Base-by-base conservation (phyloP, 805 yeast genomes). In the Candida krabiensis region DNA sequence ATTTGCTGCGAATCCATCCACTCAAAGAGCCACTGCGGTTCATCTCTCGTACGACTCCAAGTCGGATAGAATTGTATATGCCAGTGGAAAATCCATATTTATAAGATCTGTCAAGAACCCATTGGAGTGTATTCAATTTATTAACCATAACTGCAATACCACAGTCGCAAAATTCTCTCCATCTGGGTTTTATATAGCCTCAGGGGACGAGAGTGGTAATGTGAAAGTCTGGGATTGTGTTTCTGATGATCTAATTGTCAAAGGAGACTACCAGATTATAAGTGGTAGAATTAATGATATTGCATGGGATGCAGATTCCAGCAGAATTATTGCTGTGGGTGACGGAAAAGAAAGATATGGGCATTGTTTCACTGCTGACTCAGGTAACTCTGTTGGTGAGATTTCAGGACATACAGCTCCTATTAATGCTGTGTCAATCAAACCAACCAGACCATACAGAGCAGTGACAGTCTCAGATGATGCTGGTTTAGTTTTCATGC, bases 341-440 rank as follows among this genome's bases (percentile, higher is more conserved):
- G 83, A 86, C 50, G 99, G 98, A 34, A 83, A 83, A 49, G 96
- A 89, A 52, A 75, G 85, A 44, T 90, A 78, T 56, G 99, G 98
- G 5, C 96, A 85, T 50, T 89, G 95, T 47, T 87, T 91, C 60
- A 79, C 96, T 6, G 85, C 84, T 76, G 99, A 93, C 57, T 77
- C 96, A 1, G 99, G 99, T 44, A 93, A 93, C 63, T 79, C 96
- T n/a, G 80, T 93, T 30, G 99, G 99, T 38, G 98, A 93, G 58
- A 83, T 91, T 52, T 80, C 89, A 33, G 99, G 99, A 17, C 99
- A 93, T 59, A 75, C 91, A 13, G 81, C 87, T 18, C 78, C 76
- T 32, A 79, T 91, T 56, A 88, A 86, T 55, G 87, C 93, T 0
- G 96, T 89, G 15, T 79, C 84, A 40, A 83, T 91, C 48, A 83